Evolutionary conservation across 768 basidiomycete species (phyloP).

Genomic region (Mycena polygramma): DNA sequence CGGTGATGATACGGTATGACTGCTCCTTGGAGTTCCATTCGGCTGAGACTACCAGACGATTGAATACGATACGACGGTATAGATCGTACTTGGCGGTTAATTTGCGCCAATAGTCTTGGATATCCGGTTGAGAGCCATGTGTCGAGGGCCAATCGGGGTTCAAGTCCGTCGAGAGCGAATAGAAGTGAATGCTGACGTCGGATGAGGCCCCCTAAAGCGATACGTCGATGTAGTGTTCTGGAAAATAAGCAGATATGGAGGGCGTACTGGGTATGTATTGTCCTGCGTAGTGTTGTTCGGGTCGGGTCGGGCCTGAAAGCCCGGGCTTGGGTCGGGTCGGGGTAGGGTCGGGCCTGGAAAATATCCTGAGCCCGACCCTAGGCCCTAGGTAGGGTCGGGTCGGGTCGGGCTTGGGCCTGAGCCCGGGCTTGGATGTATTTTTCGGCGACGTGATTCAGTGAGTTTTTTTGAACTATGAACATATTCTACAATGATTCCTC

Average conservation of each 20-base stretch:
- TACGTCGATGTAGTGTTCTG: slow-evolving; percentile 38
- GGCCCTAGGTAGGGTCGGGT: no score
- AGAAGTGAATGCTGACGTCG: slow-evolving; percentile 58
- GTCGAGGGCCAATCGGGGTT: slow-evolving; percentile 59
- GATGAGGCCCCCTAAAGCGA: slow-evolving; percentile 58
- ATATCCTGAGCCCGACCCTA: no score
- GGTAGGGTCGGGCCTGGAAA: no score
- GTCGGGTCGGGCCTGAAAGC: no score
- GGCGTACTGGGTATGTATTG: slow-evolving; percentile 51
- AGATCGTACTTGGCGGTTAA: slow-evolving; percentile 59
- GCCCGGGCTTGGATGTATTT: no score
- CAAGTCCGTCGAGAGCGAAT: slow-evolving; percentile 63
- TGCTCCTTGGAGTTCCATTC: slow-evolving; percentile 56
- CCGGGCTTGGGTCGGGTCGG: no score
- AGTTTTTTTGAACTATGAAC: no score
- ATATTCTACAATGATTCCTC: no score
- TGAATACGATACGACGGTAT: slow-evolving; percentile 55
- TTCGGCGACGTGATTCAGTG: no score
- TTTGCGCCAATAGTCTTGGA: slow-evolving; percentile 57
- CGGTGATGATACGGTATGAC: slow-evolving; percentile 47
- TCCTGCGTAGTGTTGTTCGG: no score
- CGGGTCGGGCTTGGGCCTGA: no score
- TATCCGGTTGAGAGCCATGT: slow-evolving; percentile 57
- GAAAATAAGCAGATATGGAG: not conserved
- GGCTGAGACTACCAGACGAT: slow-evolving; percentile 57